Evolutionary conservation across 192 early-diverging fungal species (phyloP).

Genomic region (Coemansia sp.): DNA sequence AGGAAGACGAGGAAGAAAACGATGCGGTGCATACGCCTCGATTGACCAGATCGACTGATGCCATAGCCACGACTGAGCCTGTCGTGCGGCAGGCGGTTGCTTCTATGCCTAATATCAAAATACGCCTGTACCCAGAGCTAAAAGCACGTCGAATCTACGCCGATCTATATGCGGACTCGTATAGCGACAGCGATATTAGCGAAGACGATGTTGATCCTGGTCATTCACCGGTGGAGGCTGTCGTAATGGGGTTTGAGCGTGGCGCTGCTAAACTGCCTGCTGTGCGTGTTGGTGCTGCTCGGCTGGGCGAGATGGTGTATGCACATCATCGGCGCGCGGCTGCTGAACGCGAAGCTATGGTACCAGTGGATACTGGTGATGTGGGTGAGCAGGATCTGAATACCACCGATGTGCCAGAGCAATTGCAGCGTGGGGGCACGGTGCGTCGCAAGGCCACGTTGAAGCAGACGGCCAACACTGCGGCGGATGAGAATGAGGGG

Average conservation of each 20-base stretch:
- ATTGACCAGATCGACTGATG: neutral
- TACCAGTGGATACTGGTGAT: neutral
- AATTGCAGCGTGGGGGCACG: neutral
- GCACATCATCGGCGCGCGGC: neutral
- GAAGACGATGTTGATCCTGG: neutral
- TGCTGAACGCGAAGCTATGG: neutral
- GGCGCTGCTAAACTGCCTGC: slow-evolving; percentile 16
- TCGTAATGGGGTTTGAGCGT: slow-evolving; percentile 22
- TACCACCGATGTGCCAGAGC: neutral
- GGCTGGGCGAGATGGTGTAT: slow-evolving; percentile 39
- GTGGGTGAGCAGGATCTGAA: neutral
- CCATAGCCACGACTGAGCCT: neutral
- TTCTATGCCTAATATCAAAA: slow-evolving; percentile 22
- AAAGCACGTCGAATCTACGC: slow-evolving; percentile 7
- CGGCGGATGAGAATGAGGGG: neutral
- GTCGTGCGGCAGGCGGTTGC: neutral
- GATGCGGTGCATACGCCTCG: neutral
- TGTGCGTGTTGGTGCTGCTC: slow-evolving; percentile 27
- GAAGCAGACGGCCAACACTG: neutral
- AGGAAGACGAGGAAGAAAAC: neutral
- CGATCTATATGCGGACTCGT: slow-evolving; percentile 30
- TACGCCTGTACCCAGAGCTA: neutral
- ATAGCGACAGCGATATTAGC: slow-evolving; percentile 15
- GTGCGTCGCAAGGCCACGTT: neutral
- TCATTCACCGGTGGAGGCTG: slow-evolving; percentile 11